phyloP scores from a whole-genome alignment of 768 basidiomycete genomes.

The Auricularia heimuer region DNA sequence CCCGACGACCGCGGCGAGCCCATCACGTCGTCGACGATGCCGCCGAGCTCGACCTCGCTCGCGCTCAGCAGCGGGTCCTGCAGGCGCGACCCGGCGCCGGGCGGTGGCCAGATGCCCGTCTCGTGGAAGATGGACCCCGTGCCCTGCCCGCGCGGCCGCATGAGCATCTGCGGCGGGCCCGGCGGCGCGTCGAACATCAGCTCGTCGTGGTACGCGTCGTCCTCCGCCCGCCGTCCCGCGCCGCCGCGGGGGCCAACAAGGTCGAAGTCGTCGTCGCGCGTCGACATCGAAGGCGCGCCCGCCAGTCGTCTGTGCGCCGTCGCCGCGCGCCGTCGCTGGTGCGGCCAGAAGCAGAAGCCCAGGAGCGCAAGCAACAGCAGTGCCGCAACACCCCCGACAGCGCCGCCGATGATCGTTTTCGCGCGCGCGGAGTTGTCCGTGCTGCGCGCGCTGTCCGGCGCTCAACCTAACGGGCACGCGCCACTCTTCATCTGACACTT shows the following conservation, averaged over 20 bases:
- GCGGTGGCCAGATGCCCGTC: conserved; percentile 5
- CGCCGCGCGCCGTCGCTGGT: background rate
- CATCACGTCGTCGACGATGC: conserved; percentile 6
- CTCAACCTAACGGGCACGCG: too few species aligned
- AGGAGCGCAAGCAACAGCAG: background rate
- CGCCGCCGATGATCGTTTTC: background rate
- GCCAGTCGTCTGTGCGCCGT: background rate
- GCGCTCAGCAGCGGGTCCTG: conserved; percentile 3
- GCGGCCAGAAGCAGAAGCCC: background rate
- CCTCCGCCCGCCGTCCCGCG: background rate
- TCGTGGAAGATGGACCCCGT: conserved; percentile 4
- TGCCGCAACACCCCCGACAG: background rate
- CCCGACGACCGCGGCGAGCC: background rate
- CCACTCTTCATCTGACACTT: too few species aligned
- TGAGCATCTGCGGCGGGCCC: background rate
- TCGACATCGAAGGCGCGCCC: background rate
- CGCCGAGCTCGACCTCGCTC: conserved; percentile 4
- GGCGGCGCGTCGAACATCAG: background rate
- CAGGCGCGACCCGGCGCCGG: conserved; percentile 1
- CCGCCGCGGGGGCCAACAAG: background rate
- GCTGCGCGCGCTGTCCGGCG: background rate
- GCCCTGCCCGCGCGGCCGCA: conserved; percentile 3
- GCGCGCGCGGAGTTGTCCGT: background rate
- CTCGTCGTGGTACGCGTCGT: background rate
- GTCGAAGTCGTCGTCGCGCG: background rate